Base-by-base conservation (phyloP, 148 eudicot genomes). In the Fagopyrum esculentum region DNA sequence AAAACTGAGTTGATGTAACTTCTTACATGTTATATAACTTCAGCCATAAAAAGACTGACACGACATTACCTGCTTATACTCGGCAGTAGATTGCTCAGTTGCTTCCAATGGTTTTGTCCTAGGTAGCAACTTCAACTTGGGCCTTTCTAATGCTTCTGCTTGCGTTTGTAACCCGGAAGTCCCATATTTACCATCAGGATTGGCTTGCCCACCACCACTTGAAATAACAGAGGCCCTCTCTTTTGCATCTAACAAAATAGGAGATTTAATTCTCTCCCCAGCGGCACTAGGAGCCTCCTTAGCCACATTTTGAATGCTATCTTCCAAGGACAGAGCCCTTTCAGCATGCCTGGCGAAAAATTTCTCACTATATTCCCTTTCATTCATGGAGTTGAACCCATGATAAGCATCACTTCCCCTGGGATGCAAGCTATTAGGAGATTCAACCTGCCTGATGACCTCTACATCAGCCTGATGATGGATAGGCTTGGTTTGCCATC, bases 61-160 rank as follows among this genome's bases (percentile, higher is more conserved):
- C 12, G 68, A 48, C 29, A 56, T 4, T 82, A 90, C 98, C 92
- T 83, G 93, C 76, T 84, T 88, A 82, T 78, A 35, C 75, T 86
- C 89, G 47, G 75, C 56, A 59, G 40, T 16, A 75, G 78, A 55
- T 22, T 81, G 79, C 79, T 88, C 98, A 50, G 82, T 66, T 74
- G 61, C 75, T 13, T 84, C 96, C 49, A 84, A 59, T 6, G 98
- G 97, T 80, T 84, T 95, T 47, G 94, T 81, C 74, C 97, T 90
- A 5, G 92, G 97, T 56, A 90, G 90, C 73, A 90, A 81, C 81
- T 92, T 92, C 85, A 95, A 71, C 79, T 87, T 92, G 6, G 97
- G 92, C 72, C 89, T 76, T 68, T 87, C 98, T 11, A 81, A 54
- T 72, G 82, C 83, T 73, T 85, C 92, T 68, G 85, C 45, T 66